Percentiles rank a stretch among this genome's conserved stretches.
phyloP scores from a whole-genome alignment of 1,284 basidiomycete species.

The Thelephora terrestris region DNA sequence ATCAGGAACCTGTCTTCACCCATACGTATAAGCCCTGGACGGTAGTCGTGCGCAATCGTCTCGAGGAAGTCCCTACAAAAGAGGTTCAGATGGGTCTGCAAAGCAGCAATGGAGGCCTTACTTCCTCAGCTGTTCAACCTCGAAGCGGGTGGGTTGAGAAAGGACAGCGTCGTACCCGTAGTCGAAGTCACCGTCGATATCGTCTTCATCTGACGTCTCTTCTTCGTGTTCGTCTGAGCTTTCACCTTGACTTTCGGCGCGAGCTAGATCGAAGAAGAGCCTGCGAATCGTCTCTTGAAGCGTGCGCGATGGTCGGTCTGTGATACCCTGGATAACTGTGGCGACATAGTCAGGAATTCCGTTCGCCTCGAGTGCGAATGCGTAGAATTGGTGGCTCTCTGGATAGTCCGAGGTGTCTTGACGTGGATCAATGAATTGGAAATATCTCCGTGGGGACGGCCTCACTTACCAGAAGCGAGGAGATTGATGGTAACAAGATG shows the following conservation, averaged over 20 bases:
- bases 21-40: constrained; percentile 42
- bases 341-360: constrained; percentile 28
- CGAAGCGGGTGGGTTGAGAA: constrained; percentile 4
- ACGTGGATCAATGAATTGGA: constrained; percentile 1
- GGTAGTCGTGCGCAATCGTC: constrained; percentile 37
- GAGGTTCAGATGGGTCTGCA: constrained; percentile 5
- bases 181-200: constrained; percentile 19
- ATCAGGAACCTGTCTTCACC: constrained; percentile 37
- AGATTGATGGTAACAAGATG: constrained; percentile 32
- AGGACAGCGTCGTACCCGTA: constrained; percentile 7
- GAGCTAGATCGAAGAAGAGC: constrained; percentile 15
- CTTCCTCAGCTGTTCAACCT: constrained; percentile 15
- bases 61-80: constrained; percentile 42
- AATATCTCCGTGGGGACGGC: not conserved
- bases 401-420: constrained; percentile 58
- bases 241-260: constrained; percentile 20
- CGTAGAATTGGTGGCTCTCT: constrained; percentile 40
- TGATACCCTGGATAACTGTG: constrained; percentile 32
- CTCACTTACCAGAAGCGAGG: constrained; percentile 40
- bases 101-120: constrained; percentile 7
- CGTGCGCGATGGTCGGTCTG: constrained; percentile 29
- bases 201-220: constrained; percentile 20
- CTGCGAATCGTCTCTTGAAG: constrained; percentile 34
- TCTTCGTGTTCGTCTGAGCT: constrained; percentile 21
- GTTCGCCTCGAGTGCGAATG: constrained; percentile 33